A percentile compares a stretch with the other conserved stretches of the same genome.
Evolutionary conservation across 139 green algal species (phyloP).

Genomic region (Picochlorum sp.): DNA sequence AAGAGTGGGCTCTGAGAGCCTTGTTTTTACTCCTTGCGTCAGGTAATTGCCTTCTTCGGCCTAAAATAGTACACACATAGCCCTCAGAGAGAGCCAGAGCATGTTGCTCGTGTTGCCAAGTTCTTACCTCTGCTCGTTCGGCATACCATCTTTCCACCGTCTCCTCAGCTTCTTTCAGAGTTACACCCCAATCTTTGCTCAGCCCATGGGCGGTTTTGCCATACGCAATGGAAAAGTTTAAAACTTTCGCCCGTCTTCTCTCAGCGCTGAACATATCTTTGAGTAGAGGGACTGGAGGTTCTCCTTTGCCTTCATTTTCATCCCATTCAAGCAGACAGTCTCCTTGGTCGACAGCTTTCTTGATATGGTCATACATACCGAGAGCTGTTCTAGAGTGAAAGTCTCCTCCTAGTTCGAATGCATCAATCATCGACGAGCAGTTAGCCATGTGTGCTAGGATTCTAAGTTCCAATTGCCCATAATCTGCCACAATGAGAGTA

Average conservation of each 20-base stretch:
- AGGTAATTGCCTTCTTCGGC: slow-evolving; percentile 69
- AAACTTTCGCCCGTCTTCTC: slow-evolving; percentile 85
- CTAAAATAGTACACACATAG: slow-evolving; percentile 80
- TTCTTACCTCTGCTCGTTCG: slow-evolving; percentile 57
- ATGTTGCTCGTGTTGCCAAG: slow-evolving; percentile 70
- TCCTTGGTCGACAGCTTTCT: slow-evolving; percentile 60
- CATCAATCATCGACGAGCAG: slow-evolving; percentile 80
- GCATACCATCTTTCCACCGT: slow-evolving; percentile 83
- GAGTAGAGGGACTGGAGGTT: slow-evolving; percentile 57
- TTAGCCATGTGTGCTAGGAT: slow-evolving; percentile 90
- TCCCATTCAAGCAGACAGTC: slow-evolving; percentile 67
- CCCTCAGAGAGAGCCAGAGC: slow-evolving; percentile 34
- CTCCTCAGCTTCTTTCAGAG: slow-evolving; percentile 71
- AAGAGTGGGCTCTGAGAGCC: slow-evolving; percentile 25
- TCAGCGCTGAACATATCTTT: slow-evolving; percentile 82
- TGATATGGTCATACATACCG: slow-evolving; percentile 96
- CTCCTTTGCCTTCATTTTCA: slow-evolving; percentile 18
- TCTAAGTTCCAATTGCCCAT: slow-evolving; percentile 96
- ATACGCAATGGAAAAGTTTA: slow-evolving; percentile 99
- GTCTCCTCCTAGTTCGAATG: slow-evolving; percentile 88
- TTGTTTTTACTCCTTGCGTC: slow-evolving; percentile 32
- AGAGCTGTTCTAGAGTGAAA: slow-evolving; percentile 92
- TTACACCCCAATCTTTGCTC: slow-evolving; percentile 77
- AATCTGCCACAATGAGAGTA: slow-evolving; percentile 93
- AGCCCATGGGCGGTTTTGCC: slow-evolving; percentile 95